Evolutionary conservation across 768 basidiomycete species (phyloP), one percentile per base, ranked within the genome.

Genomic region (Pulveroboletus sp.): DNA sequence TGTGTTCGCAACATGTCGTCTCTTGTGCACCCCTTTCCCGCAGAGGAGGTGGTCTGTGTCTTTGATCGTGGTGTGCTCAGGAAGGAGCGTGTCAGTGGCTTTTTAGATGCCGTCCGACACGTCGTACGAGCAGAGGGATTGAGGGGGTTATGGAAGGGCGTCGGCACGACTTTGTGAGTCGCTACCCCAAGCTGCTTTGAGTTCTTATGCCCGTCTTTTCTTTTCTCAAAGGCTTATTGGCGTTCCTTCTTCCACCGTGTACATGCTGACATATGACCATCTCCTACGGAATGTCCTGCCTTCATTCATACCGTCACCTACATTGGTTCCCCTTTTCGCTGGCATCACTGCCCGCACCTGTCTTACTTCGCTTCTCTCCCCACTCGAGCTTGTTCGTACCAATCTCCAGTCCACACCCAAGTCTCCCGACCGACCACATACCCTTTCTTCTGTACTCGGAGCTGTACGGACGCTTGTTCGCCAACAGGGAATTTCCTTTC

Each of bases 241-340:
- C 30, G 90, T 98, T 21, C 96, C 96, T 0, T 86, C 93, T 0
- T 82, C 93, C 36, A 91, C 93, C 43, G 76, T 83, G 28, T 98
- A 99, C 69, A 99, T 99, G 81, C 76, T 98, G 51, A 91, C 91
- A 17, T 98, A 98, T 67, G 94, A 97, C 69, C 82, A 90, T 66
- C 80, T 97, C 30, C 70, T 85, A 24, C 79, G 82, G 47, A 74
- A 75, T 39, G 70, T 78, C 36, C 68, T 91, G 10, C 85, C 86
- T 3, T 72, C 79, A 15, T 50, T 89, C 26, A 69, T 88, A 49
- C 74, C 83, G n/a, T 68, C 68, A 47, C 60, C 76, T 31, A 67
- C 72, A 2, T 41, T 83, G 38, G 73, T 80, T 6, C 94, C 96
- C 1, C 78, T 99, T 14, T 58, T 81, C 5, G 86, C 94, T 11